Conservation (phyloP, 2,329 filamentous ascomycete genomes). For the Sporothrix schenckii region DNA sequence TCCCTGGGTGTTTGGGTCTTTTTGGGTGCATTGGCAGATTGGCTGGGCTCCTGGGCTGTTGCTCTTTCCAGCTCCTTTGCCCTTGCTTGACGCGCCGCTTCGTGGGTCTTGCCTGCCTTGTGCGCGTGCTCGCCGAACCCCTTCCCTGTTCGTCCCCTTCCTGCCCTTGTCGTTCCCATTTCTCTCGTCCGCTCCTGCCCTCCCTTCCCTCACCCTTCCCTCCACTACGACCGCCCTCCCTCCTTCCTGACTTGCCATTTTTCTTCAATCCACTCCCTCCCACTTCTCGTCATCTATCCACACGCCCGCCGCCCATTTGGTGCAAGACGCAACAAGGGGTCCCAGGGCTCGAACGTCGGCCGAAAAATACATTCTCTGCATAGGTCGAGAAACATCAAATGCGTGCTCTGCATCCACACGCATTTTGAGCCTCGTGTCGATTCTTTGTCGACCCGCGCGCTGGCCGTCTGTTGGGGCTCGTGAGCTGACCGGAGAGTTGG, state of each 20-base stretch:
- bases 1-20: constrained; percentile 13
- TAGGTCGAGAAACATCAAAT: constrained; percentile 25
- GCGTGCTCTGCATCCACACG: constrained; percentile 8
- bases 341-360: constrained; percentile 25
- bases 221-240: constrained; percentile 35
- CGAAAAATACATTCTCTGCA: constrained; percentile 1
- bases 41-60: background rate
- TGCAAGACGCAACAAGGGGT: constrained; percentile 33
- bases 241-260: constrained; percentile 33
- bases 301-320: constrained; percentile 35
- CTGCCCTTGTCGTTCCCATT: constrained; percentile 25
- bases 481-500: constrained; percentile 18
- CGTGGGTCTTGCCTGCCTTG: constrained; percentile 16
- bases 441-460: constrained; percentile 8
- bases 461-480: constrained; percentile 19
- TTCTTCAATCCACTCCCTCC: constrained; percentile 36
- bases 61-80: background rate
- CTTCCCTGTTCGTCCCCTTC: constrained; percentile 9
- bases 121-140: background rate
- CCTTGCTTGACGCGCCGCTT: constrained; percentile 2
- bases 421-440: constrained; percentile 9
- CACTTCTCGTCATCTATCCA: constrained; percentile 37
- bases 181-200: constrained; percentile 23
- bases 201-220: constrained; percentile 31
- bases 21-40: background rate